Evolutionary conservation across 2,329 filamentous ascomycete species (phyloP).

Genomic region (Aureobasidium leucospermi): DNA sequence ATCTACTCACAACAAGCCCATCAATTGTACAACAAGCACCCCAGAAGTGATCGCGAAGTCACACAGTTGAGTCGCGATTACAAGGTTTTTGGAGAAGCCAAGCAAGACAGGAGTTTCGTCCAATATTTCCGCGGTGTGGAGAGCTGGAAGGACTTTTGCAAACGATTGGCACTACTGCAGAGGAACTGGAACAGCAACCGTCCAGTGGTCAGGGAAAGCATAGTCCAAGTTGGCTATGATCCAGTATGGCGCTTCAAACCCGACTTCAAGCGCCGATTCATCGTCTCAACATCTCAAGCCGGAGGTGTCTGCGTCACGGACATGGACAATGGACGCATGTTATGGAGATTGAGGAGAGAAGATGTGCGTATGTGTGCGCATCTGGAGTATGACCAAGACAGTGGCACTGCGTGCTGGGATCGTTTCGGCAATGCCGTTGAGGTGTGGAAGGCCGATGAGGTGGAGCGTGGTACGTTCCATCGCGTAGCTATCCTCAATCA

Average conservation of each 20-base stretch:
- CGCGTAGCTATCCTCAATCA: constrained; percentile 35
- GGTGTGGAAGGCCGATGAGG: constrained; percentile 36
- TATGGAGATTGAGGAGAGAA: constrained; percentile 30
- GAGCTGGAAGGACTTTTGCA: constrained; percentile 41
- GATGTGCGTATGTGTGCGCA: constrained; percentile 39
- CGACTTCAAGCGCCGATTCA: constrained; percentile 40
- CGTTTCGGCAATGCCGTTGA: constrained; percentile 38
- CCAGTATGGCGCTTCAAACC: constrained; percentile 41
- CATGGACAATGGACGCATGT: constrained; percentile 36
- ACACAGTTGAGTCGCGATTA: constrained; percentile 25
- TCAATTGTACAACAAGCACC: constrained; percentile 16
- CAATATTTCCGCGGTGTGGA: constrained; percentile 28
- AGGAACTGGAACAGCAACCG: constrained; percentile 31
- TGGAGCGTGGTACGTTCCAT: constrained; percentile 33
- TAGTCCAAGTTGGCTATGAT: constrained; percentile 35
- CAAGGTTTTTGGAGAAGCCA: constrained; percentile 22
- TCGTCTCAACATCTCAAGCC: constrained; percentile 38
- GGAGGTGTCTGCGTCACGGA: constrained; percentile 41
- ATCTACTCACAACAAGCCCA: constrained; percentile 33
- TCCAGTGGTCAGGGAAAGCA: constrained; percentile 32
- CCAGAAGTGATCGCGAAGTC: background rate
- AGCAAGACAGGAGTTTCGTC: constrained; percentile 22
- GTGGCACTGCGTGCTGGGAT: constrained; percentile 41
- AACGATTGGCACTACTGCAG: constrained; percentile 32
- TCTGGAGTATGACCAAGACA: constrained; percentile 36